Base-by-base conservation (phyloP, 192 early-diverging fungal species). In the Rhizophlyctis rosea region DNA sequence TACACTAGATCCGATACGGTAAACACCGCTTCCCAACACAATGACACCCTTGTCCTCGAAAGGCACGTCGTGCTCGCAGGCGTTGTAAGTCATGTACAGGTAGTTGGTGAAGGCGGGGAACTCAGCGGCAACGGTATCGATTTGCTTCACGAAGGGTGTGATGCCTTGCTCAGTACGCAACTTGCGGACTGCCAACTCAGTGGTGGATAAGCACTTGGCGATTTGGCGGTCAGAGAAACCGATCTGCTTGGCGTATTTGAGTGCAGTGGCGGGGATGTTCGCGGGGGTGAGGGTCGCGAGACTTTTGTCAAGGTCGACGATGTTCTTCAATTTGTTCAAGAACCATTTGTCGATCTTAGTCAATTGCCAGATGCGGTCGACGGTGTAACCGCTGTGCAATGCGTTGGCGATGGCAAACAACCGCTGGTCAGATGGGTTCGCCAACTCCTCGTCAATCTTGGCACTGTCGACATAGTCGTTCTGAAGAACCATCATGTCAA, bases 21-120 rank as follows among this genome's bases (percentile, higher is more conserved):
- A 99, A 0, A 99, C 96, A 56, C 96, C 96, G 4, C 89, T 91
- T 29, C 96, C 96, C 23, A 99, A 78, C 32, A 99, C 96, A 92
- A 97, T 97, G 23, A 91, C 82, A 50, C 96, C 96, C 70, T 91
- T 84, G 71, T 99, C 96, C 54, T 90, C 86, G 76, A 96, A 99
- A 1, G 71, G 61, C 35, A 99, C 76, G 73, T 99, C 96, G 78
- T 96, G 88, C 76, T 92, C 88, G 1, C 84, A 77, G 47, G 93
- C 96, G 67, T 94, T 98, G 84, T 98, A 98, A 24, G 95, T 99
- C 73, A 89, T 90, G 78, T 99, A 99, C 64, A 99, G 76, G 73
- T 99, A 99, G 86, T 99, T 99, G 64, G 96, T 99, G 65, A 82
- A 88, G 59, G 90, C 90, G 21, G 96, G 96, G 84, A 99, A 99